Evolutionary conservation across 306 rosid species (phyloP).

Genomic region (Vachellia collinsii): DNA sequence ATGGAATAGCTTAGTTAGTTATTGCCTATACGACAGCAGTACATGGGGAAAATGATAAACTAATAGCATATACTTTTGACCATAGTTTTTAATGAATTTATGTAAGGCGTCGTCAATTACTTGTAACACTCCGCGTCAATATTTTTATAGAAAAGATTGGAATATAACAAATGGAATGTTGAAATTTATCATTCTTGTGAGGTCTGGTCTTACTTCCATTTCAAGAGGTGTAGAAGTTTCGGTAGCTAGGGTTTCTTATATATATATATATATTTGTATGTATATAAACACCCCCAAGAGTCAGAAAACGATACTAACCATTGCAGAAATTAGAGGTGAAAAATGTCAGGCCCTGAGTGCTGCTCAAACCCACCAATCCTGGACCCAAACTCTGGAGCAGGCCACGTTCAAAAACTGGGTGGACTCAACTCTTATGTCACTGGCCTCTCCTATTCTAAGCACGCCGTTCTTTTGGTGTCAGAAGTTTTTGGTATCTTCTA

Average conservation of each 20-base stretch:
- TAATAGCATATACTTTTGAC: background rate
- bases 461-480: slow-evolving; percentile 8
- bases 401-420: slow-evolving; percentile 11
- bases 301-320: background rate
- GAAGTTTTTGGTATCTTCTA: slow-evolving; percentile 11
- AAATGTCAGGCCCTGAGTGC: slow-evolving; percentile 12
- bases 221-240: too few relatives aligned
- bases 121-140: background rate
- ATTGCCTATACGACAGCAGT: background rate
- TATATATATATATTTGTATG: too few relatives aligned
- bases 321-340: background rate
- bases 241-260: too few relatives aligned
- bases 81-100: slow-evolving; percentile 8
- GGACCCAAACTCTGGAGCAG: slow-evolving; percentile 4
- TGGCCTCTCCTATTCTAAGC: background rate
- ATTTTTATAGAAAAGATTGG: background rate
- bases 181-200: background rate
- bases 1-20: background rate
- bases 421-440: slow-evolving; percentile 6
- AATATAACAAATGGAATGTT: too few relatives aligned
- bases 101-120: background rate
- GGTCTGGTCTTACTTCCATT: background rate
- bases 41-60: background rate
- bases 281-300: background rate
- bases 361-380: slow-evolving; percentile 21